phyloP scores from a whole-genome alignment of 176 grass and related monocot species.

The Melocanna baccifera region DNA sequence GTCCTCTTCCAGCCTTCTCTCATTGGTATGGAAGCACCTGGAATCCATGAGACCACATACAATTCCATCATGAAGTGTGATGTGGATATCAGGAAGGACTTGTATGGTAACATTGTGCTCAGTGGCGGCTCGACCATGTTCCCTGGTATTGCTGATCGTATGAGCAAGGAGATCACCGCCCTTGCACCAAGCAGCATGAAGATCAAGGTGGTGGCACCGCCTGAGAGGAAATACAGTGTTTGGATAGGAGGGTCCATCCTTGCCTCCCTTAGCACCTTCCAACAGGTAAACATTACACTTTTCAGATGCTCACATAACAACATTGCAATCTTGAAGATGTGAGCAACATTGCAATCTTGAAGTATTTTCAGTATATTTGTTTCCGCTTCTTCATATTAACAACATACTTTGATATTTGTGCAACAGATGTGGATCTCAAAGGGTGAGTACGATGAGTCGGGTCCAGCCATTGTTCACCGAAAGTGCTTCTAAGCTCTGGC shows the following conservation, averaged over 20 bases:
- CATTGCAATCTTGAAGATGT: neutral
- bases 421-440: slow-evolving; percentile 54
- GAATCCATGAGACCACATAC: slow-evolving; percentile 56
- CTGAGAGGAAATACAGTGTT: slow-evolving; percentile 51
- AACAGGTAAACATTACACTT: slow-evolving; percentile 30
- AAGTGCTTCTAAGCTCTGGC: slow-evolving; percentile 44
- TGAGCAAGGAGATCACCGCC: slow-evolving; percentile 53
- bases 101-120: slow-evolving; percentile 53
- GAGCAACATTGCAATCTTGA: neutral
- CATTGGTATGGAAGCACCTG: slow-evolving; percentile 51
- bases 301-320: neutral
- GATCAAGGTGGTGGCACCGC: slow-evolving; percentile 48
- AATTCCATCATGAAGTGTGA: slow-evolving; percentile 54
- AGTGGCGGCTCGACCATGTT: slow-evolving; percentile 53
- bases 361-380: neutral
- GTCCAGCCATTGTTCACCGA: slow-evolving; percentile 43
- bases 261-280: slow-evolving; percentile 47
- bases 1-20: slow-evolving; percentile 51
- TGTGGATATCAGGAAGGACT: slow-evolving; percentile 49
- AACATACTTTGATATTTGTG: neutral
- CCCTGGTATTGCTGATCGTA: slow-evolving; percentile 43
- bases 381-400: slow-evolving; percentile 17
- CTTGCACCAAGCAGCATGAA: slow-evolving; percentile 47
- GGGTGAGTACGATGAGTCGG: slow-evolving; percentile 51
- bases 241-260: slow-evolving; percentile 55